These are phyloP conservation scores for Morella rubra DNA, from an alignment of 306 rosid genomes.

Conservation along the genomic window DNA sequence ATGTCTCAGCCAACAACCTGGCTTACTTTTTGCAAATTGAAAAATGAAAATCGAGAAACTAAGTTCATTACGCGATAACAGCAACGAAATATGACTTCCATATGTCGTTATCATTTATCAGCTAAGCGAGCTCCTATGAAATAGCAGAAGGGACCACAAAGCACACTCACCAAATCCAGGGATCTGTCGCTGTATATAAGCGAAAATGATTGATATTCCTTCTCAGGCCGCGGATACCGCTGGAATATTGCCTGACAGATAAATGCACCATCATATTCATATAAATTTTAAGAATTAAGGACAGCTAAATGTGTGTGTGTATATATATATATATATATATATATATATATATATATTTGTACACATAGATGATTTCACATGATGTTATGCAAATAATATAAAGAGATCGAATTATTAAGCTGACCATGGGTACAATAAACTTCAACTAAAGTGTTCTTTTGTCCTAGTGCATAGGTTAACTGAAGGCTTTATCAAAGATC, in stretches of 20 bases:
- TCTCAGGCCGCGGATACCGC: slow-evolving; percentile 95
- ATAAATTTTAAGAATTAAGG: slow-evolving; percentile 26
- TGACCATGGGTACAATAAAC: background rate
- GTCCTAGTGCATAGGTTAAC: slow-evolving; percentile 22
- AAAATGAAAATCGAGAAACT: slow-evolving; percentile 24
- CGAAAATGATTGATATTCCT: slow-evolving; percentile 98
- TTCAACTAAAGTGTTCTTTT: slow-evolving; percentile 6
- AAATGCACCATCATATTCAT: slow-evolving; percentile 27
- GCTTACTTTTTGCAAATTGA: slow-evolving; percentile 14
- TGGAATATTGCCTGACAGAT: slow-evolving; percentile 83
- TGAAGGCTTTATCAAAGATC: slow-evolving; percentile 14
- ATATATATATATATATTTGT: background rate
- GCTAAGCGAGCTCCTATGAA: background rate
- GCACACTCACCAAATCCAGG: slow-evolving; percentile 84
- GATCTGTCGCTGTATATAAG: slow-evolving; percentile 80
- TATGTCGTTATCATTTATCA: slow-evolving; percentile 12
- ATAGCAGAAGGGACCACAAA: slow-evolving; percentile 14
- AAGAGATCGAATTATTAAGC: background rate
- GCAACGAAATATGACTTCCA: slow-evolving; percentile 8
- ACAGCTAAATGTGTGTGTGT: slow-evolving; percentile 16
- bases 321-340: no score
- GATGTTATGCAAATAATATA: background rate
- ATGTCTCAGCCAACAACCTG: slow-evolving; percentile 16
- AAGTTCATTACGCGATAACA: slow-evolving; percentile 11
- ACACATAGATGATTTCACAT: background rate